A percentile compares a stretch with the other conserved stretches of the same genome.
phyloP scores from a whole-genome alignment of 2,329 filamentous ascomycete species.

The Cercospora citrullina region DNA sequence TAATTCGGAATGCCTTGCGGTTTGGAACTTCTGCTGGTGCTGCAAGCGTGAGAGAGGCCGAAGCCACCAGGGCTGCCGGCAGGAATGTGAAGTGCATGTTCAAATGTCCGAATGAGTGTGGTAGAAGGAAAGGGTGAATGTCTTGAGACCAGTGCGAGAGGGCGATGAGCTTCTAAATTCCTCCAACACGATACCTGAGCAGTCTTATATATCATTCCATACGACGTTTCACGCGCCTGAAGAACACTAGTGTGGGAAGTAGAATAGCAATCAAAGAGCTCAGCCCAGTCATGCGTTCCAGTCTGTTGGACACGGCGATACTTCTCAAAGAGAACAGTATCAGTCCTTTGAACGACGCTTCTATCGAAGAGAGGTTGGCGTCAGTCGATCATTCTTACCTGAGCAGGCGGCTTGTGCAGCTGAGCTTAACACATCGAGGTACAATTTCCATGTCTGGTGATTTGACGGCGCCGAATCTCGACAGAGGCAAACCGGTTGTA shows the following conservation, averaged over 20 bases:
- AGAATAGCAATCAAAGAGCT: slow-evolving; percentile 30
- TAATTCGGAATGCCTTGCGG: slow-evolving; percentile 33
- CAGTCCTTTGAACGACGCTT: slow-evolving; percentile 7
- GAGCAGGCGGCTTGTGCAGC: slow-evolving; percentile 19
- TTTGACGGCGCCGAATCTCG: slow-evolving; percentile 1
- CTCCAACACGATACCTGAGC: slow-evolving; percentile 8
- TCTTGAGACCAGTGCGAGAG: neutral
- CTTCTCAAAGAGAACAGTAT: slow-evolving; percentile 21
- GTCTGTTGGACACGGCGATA: slow-evolving; percentile 22
- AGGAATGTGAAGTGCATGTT: slow-evolving; percentile 35
- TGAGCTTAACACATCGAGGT: neutral
- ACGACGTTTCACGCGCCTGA: slow-evolving; percentile 1
- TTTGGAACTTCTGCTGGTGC: slow-evolving; percentile 32
- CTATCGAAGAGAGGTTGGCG: slow-evolving; percentile 4
- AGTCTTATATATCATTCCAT: slow-evolving; percentile 19
- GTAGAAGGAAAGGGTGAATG: slow-evolving; percentile 15
- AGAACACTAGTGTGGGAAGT: slow-evolving; percentile 21
- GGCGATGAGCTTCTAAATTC: neutral
- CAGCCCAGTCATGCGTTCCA: slow-evolving; percentile 26
- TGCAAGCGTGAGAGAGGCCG: slow-evolving; percentile 33
- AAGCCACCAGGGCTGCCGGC: slow-evolving; percentile 34
- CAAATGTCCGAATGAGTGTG: slow-evolving; percentile 20
- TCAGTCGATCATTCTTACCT: slow-evolving; percentile 20
- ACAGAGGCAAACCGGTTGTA: slow-evolving; percentile 4
- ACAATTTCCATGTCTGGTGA: neutral